A percentile compares a stretch with the other conserved stretches of the same genome.
These are phyloP conservation scores for Gonapodya sp. DNA, from an alignment of 192 early-diverging fungal genomes.

Conservation along the genomic window DNA sequence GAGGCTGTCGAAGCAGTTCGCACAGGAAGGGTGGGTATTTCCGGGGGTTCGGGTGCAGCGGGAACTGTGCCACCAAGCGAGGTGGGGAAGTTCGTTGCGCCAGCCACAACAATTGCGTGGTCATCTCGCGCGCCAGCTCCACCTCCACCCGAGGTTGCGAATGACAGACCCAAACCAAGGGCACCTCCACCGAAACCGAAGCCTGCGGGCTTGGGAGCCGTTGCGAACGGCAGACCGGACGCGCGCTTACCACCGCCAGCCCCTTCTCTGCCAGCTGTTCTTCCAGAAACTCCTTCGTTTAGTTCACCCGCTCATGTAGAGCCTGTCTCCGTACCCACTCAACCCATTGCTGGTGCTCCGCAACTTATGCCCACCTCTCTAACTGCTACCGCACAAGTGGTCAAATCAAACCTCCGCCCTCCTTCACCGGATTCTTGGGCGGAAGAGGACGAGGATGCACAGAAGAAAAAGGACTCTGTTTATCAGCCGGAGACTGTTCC, in stretches of 20 bases:
- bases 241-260: not conserved
- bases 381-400: not conserved
- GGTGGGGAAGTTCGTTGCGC: not conserved
- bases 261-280: not conserved
- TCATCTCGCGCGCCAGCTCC: not conserved
- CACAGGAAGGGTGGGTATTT: not conserved
- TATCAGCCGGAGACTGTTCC: too few species aligned
- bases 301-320: not conserved
- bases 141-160: not conserved
- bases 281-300: not conserved
- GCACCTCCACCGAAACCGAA: not conserved
- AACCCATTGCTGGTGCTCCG: not conserved
- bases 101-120: not conserved
- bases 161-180: not conserved
- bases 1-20: not conserved
- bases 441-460: not conserved
- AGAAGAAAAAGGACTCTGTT: not conserved
- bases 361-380: too few species aligned
- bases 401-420: not conserved
- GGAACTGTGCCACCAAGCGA: not conserved
- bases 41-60: not conserved
- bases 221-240: not conserved
- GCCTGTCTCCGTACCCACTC: not conserved
- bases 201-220: not conserved
- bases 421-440: not conserved